phyloP scores from a whole-genome alignment of 2,329 filamentous ascomycete genomes.

The Colletotrichum sp. region DNA sequence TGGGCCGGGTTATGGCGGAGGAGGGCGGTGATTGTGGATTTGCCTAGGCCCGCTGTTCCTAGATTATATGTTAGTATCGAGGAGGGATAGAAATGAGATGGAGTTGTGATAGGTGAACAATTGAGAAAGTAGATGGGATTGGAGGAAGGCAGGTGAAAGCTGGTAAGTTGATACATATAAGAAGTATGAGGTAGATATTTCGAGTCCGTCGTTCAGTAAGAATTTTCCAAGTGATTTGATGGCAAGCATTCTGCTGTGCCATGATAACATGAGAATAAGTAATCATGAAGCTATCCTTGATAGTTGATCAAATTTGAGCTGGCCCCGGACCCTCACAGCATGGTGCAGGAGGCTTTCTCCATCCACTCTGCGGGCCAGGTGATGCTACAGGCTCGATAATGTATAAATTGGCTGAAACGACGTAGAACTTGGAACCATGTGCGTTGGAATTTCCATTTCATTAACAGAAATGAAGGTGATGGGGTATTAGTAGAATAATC shows the following conservation, averaged over 20 bases:
- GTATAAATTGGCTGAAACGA: no score
- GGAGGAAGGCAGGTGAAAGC: neutral
- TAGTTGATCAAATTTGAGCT: no score
- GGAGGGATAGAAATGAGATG: no score
- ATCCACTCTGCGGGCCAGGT: no score
- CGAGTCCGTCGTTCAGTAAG: no score
- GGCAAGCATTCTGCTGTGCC: no score
- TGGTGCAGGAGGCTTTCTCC: no score
- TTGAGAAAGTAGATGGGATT: accelerated
- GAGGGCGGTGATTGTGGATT: conserved; percentile 3
- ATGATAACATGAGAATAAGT: no score
- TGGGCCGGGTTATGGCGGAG: conserved; percentile 49
- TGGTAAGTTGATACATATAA: neutral
- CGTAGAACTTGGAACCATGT: no score
- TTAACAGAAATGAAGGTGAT: neutral
- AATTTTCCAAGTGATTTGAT: neutral
- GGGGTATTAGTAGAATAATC: neutral
- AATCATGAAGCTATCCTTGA: no score
- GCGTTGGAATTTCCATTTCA: neutral
- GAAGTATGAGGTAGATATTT: neutral
- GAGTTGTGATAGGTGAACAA: neutral
- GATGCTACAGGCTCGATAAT: no score
- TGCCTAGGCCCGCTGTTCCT: conserved; percentile 19
- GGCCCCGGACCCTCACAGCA: no score
- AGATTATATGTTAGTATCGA: neutral